Conservation (phyloP, 768 basidiomycete species). For the Psilocybe cyanescens region DNA sequence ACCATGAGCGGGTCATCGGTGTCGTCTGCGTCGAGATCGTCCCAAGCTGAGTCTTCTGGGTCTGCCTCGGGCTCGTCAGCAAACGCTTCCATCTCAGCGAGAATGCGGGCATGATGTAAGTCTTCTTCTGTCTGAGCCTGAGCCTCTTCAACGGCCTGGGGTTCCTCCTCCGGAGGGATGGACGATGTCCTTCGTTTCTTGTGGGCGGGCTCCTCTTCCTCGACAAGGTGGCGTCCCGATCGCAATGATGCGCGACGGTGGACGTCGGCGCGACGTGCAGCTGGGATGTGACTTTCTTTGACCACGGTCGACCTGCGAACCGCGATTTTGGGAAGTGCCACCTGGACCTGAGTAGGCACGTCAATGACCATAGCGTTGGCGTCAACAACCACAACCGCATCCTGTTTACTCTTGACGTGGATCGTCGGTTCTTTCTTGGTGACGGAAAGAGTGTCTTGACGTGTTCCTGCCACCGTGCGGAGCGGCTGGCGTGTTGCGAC, state of each 20-base stretch:
- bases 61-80: slow-evolving; percentile 66
- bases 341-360: slow-evolving; percentile 31
- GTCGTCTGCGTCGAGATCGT: slow-evolving; percentile 93
- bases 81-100: slow-evolving; percentile 53
- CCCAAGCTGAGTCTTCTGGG: slow-evolving; percentile 73
- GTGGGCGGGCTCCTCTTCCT: slow-evolving; percentile 57
- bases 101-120: slow-evolving; percentile 43
- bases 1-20: slow-evolving; percentile 96
- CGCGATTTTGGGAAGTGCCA: slow-evolving; percentile 42
- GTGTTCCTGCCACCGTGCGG: slow-evolving; percentile 50
- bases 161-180: slow-evolving; percentile 59
- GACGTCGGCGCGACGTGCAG: slow-evolving; percentile 5
- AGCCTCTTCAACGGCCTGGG: slow-evolving; percentile 34
- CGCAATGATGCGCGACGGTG: slow-evolving; percentile 25
- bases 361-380: slow-evolving; percentile 64
- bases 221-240: slow-evolving; percentile 26
- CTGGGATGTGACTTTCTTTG: slow-evolving; percentile 32
- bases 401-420: slow-evolving; percentile 11
- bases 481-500: slow-evolving; percentile 55
- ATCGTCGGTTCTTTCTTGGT: slow-evolving; percentile 32
- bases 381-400: slow-evolving; percentile 30
- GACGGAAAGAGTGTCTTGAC: slow-evolving; percentile 35
- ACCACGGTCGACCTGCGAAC: slow-evolving; percentile 40
- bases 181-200: slow-evolving; percentile 80
- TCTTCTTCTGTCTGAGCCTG: slow-evolving; percentile 49